A percentile compares a stretch with the other conserved stretches of the same genome.
Evolutionary conservation across 176 grass and related monocot species (phyloP).

Genomic region (Triticum timopheevii): DNA sequence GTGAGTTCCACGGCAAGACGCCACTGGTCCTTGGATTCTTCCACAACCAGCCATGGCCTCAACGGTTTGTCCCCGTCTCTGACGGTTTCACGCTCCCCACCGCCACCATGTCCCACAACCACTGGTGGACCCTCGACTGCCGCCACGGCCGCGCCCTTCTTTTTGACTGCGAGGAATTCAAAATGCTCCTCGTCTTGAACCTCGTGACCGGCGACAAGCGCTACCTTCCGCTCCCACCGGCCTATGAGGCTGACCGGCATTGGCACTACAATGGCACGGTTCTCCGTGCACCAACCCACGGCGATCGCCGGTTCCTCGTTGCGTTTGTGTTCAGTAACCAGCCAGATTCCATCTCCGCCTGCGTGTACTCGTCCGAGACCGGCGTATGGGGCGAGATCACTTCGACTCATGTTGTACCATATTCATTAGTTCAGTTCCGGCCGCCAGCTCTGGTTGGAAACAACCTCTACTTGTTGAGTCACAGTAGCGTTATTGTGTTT

Average conservation of each 20-base stretch:
- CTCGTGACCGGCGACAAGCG: neutral
- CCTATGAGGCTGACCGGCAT: too few species aligned
- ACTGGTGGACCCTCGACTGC: too few species aligned
- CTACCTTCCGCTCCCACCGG: too few species aligned
- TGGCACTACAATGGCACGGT: neutral
- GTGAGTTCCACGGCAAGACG: too few species aligned
- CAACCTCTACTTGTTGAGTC: neutral
- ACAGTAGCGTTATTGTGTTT: neutral
- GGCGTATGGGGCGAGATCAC: neutral
- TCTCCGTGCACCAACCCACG: neutral
- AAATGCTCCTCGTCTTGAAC: neutral
- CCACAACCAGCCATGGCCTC: too few species aligned
- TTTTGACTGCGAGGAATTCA: too few species aligned
- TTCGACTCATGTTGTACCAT: neutral
- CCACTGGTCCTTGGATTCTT: too few species aligned
- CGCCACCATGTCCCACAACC: too few species aligned
- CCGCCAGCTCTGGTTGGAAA: neutral
- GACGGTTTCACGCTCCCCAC: too few species aligned
- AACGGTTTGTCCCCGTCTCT: too few species aligned
- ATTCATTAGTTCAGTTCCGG: too few species aligned
- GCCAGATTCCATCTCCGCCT: neutral
- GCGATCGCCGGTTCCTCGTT: neutral
- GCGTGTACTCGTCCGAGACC: neutral
- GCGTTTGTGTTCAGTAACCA: neutral
- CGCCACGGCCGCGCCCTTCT: neutral